Evolutionary conservation across 352 stramenopile species (phyloP), one percentile per base, ranked within the genome.

Genomic region (Pilasporangium apinafurcum): DNA sequence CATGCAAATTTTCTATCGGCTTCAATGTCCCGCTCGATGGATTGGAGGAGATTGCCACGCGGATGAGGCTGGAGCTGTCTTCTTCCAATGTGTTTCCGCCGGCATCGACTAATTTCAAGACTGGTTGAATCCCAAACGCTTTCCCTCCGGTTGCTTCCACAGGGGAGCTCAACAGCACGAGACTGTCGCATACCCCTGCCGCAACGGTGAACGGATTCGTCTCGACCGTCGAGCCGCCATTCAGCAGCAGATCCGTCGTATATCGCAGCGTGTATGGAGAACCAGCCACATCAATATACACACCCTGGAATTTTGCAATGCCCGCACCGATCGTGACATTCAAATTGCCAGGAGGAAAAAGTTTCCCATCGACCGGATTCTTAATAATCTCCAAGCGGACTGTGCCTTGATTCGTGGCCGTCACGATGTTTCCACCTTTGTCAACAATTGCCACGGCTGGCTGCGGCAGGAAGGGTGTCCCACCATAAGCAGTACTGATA

Each of bases 131-230:
- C 8, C 56, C 51, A 29, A 94, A 91, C 5, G 83, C 75, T 49
- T 77, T 83, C 12, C 80, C 83, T 22, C 80, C 77, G n/a, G 43
- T 72, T 1, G 80, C 57, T 24, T 60, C 39, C 0, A 49, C 53
- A 0, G 75, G 68, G 14, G 62, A 60, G 22, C 42, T 71, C 14
- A 65, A 44, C 22, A 91, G 34, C 9, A 85, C 49, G 22, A 91
- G 45, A 1, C 38, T 65, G 27, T 60, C 75, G 33, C 72, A 85
- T 1, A 59, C 62, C 33, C 80, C 73, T 12, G 57, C 62, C 0
- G 74, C 69, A 7, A 94, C 80, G 1, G 78, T 90, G 38, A 94
- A 92, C 14, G 75, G 68, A 27, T 88, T 86, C 25, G 79, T 93
- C 20, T 81, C 71, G 18, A 87, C 52, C 12, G 44, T 60, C 8